phyloP scores from a whole-genome alignment of 1,284 basidiomycete species.

The Apiotrichum akiyoshidainum region DNA sequence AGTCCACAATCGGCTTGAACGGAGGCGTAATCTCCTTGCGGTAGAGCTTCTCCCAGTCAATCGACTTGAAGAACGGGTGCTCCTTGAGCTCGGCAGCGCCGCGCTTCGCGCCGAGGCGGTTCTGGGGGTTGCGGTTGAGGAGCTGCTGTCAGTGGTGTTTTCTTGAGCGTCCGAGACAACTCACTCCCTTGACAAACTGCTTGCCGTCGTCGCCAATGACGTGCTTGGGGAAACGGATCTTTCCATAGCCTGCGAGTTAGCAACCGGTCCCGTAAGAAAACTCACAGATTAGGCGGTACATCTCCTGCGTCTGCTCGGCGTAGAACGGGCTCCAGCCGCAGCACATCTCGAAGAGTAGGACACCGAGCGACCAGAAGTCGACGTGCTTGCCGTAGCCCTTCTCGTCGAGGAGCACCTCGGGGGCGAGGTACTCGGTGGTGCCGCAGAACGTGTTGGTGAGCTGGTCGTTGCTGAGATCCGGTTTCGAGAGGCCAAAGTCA shows the following conservation, averaged over 20 bases:
- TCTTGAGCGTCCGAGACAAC: too few relatives aligned
- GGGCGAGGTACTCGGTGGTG: slow-evolving; percentile 95
- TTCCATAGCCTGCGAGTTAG: slow-evolving; percentile 58
- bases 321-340: slow-evolving; percentile 99
- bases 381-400: slow-evolving; percentile 98
- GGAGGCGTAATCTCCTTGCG: slow-evolving; percentile 91
- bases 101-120: slow-evolving; percentile 84
- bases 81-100: slow-evolving; percentile 94
- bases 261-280: too few relatives aligned
- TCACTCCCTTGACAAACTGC: slow-evolving; percentile 88
- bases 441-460: slow-evolving; percentile 98
- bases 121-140: slow-evolving; percentile 94
- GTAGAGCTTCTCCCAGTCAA: slow-evolving; percentile 84
- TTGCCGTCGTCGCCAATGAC: slow-evolving; percentile 98
- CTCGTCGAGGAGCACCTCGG: slow-evolving; percentile 97
- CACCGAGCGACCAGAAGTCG: slow-evolving; percentile 97
- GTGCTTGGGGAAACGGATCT: slow-evolving; percentile 91
- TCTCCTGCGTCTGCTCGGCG: slow-evolving; percentile 98
- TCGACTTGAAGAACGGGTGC: slow-evolving; percentile 88
- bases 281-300: slow-evolving; percentile 94
- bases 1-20: slow-evolving; percentile 97
- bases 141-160: slow-evolving; percentile 57
- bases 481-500: slow-evolving; percentile 96
- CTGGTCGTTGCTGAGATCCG: slow-evolving; percentile 87
- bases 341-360: slow-evolving; percentile 94